Evolutionary conservation across 2,329 filamentous ascomycete species (phyloP).

Genomic region (Domatiomyces catenatus): DNA sequence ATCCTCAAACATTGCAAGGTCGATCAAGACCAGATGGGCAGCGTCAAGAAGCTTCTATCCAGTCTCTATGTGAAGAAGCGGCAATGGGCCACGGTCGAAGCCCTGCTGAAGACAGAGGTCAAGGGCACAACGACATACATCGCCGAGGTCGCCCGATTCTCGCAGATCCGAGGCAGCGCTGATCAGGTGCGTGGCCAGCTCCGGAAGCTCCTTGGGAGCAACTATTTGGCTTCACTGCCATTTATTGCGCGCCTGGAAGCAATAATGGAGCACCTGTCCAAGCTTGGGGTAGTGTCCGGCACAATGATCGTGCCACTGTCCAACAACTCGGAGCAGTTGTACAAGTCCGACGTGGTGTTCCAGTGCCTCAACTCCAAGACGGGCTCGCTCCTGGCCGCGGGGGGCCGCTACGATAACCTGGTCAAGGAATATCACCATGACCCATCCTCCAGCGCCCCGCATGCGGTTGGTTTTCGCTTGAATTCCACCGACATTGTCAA

Average conservation of each 20-base stretch:
- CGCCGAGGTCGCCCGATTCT: constrained; percentile 78
- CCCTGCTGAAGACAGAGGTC: constrained; percentile 62
- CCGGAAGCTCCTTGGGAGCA: constrained; percentile 36
- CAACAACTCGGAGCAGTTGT: constrained; percentile 85
- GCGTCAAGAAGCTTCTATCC: constrained; percentile 69
- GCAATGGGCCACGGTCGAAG: constrained; percentile 70
- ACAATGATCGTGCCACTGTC: constrained; percentile 73
- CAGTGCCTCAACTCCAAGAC: constrained; percentile 76
- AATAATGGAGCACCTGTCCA: constrained; percentile 60
- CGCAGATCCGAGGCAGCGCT: constrained; percentile 51
- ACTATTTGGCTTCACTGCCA: constrained; percentile 26
- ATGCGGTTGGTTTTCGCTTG: constrained; percentile 70
- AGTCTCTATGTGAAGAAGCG: constrained; percentile 69
- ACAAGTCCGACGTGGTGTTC: constrained; percentile 70
- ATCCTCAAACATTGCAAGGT: constrained; percentile 88
- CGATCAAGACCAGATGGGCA: constrained; percentile 48
- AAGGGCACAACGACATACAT: constrained; percentile 78
- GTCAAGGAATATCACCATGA: constrained; percentile 70
- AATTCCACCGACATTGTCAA: constrained; percentile 13
- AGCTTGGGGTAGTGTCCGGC: constrained; percentile 59
- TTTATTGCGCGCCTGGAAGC: constrained; percentile 65
- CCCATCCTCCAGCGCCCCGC: constrained; percentile 47
- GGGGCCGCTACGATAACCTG: constrained; percentile 79
- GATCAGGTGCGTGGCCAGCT: constrained; percentile 13
- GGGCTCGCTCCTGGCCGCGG: constrained; percentile 67